Evolutionary conservation across 1,139 yeast genomes (phyloP), one percentile per base, ranked within the genome.

Genomic region (Pichia sp.): DNA sequence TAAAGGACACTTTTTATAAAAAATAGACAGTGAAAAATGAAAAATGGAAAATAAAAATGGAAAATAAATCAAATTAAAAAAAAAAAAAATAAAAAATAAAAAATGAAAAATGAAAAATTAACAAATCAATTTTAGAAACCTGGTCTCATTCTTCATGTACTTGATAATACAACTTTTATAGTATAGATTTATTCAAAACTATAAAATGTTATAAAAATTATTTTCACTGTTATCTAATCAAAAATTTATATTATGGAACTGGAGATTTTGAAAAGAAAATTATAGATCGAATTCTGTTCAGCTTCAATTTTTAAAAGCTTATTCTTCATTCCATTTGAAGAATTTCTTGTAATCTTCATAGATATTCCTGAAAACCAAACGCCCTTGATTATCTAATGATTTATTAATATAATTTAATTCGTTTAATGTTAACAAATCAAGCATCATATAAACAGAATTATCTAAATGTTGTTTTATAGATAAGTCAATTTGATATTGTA

Each of bases 321-420:
- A 30, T 45, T 71, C 73, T 51, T 80, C 87, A 48, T 67, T 78
- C 97, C 97, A 90, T 62, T 84, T 87, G 45, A 96, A 96, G 52
- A 73, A 74, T 54, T 76, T 80, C 60, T 77, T 78, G 65, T 87
- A 92, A 51, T 83, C 87, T 6, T 76, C 76, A 56, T 84, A 87
- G 37, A 89, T 58, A 0, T 77, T 67, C 59, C 76, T 81, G 68
- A 80, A 84, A 55, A 82, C 78, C 3, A 81, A 72, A 52, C 85
- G 75, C 1, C 95, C 86, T 37, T 85, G 75, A 26, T 69, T 62
- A 55, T 90, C 97, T 57, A 90, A 66, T n/a, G 81, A 70, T 3
- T 81, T 71, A 55, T 77, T 84, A n/a, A 83, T 74, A 37, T 79
- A 63, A 45, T 73, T 75, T 46, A 89, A 64, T 54, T 89, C 96